Conservation (phyloP, 2,329 filamentous ascomycete genomes). For the Chaetoscypha palmicola region DNA sequence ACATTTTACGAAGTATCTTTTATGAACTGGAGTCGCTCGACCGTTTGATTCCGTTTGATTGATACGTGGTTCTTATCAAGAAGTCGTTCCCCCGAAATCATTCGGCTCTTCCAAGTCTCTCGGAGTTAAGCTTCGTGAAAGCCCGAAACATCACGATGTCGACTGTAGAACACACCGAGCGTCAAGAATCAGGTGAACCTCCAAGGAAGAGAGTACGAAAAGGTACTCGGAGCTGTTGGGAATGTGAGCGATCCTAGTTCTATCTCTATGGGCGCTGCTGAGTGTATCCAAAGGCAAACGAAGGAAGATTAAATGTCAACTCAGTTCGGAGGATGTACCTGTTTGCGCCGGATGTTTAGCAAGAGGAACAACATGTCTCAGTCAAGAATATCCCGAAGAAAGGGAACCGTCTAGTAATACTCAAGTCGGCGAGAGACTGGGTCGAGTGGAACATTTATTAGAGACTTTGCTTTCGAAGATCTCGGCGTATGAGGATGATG, state of each 20-base stretch:
- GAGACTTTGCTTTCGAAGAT: slow-evolving; percentile 28
- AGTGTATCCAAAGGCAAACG: slow-evolving; percentile 30
- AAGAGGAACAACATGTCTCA: slow-evolving; percentile 32
- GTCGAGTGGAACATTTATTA: slow-evolving; percentile 26
- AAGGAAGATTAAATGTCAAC: slow-evolving; percentile 46
- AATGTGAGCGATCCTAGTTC: slow-evolving; percentile 38
- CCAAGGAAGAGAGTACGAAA: slow-evolving; percentile 34
- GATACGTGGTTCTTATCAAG: too few species aligned
- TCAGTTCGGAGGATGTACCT: slow-evolving; percentile 32
- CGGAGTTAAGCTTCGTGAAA: background rate
- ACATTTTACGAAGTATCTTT: too few species aligned
- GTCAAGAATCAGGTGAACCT: slow-evolving; percentile 18
- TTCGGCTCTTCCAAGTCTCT: too few species aligned
- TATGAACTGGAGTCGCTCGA: too few species aligned
- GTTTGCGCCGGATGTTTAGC: slow-evolving; percentile 41
- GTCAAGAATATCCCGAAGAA: slow-evolving; percentile 30
- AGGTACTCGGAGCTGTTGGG: slow-evolving; percentile 52
- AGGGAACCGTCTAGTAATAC: slow-evolving; percentile 21
- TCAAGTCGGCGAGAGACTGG: slow-evolving; percentile 28
- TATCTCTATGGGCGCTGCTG: slow-evolving; percentile 4
- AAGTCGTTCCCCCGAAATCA: too few species aligned
- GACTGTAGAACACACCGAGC: background rate
- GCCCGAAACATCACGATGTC: background rate
- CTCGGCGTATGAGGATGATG: slow-evolving; percentile 25
- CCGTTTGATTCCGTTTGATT: too few species aligned